These are phyloP conservation scores for Erythrophleum fordii DNA, from an alignment of 306 rosid species.

Conservation along the genomic window DNA sequence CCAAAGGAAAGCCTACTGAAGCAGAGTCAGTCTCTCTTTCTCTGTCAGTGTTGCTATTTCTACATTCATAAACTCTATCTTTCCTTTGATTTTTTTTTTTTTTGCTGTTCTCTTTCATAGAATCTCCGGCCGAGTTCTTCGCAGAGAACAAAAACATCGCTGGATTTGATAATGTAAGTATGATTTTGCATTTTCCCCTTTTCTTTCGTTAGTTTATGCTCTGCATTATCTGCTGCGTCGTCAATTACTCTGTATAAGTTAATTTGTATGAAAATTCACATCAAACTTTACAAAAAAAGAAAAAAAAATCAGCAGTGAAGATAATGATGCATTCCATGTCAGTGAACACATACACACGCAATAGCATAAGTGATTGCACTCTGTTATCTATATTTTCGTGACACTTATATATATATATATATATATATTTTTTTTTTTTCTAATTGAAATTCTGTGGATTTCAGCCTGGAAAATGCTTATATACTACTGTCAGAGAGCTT, in stretches of 20 bases:
- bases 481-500: conserved; percentile 92
- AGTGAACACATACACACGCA: background rate
- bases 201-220: background rate
- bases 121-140: conserved; percentile 95
- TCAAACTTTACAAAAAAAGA: background rate
- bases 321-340: conserved; percentile 4
- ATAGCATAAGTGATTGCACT: background rate
- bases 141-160: conserved; percentile 98
- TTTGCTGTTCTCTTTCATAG: conserved; percentile 44
- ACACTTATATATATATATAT: background rate
- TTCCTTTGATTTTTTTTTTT: background rate
- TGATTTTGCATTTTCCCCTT: background rate
- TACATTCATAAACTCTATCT: background rate
- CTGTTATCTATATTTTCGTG: background rate
- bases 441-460: conserved; percentile 42
- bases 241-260: background rate
- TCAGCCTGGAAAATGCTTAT: conserved; percentile 90
- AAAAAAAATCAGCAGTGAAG: background rate
- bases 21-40: conserved; percentile 68
- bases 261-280: background rate
- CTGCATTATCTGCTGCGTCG: background rate
- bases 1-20: conserved; percentile 75
- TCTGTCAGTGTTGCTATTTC: background rate
- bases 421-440: background rate
- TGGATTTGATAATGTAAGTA: conserved; percentile 84